Percentiles rank a stretch among this genome's conserved stretches.
Evolutionary conservation across 176 grass and related monocot species (phyloP).

Genomic region (Bothriochloa decipiens): DNA sequence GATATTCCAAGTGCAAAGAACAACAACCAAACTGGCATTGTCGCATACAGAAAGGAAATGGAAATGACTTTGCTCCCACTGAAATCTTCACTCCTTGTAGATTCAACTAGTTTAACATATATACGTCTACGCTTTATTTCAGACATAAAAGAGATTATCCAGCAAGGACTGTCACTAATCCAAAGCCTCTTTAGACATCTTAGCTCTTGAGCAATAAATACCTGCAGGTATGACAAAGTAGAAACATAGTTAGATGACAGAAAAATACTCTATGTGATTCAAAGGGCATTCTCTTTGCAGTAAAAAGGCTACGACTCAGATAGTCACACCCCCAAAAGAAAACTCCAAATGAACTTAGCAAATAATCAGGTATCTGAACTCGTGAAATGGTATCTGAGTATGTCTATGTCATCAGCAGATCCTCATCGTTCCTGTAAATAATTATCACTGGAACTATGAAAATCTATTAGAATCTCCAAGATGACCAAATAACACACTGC

Average conservation of each 20-base stretch:
- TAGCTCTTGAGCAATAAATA: constrained; percentile 92
- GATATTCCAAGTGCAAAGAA: constrained; percentile 87
- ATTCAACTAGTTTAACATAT: constrained; percentile 76
- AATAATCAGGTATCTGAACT: not conserved
- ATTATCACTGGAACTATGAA: constrained; percentile 22
- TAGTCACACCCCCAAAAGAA: constrained; percentile 3
- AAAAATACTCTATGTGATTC: constrained; percentile 29
- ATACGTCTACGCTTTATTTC: constrained; percentile 68
- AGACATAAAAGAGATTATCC: constrained; percentile 66
- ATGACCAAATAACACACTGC: constrained; percentile 23
- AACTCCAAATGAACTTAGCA: constrained; percentile 12
- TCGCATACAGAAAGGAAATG: constrained; percentile 73
- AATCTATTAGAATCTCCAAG: constrained; percentile 20
- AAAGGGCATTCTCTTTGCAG: not conserved
- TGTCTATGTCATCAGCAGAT: constrained; percentile 34
- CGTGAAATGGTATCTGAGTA: not conserved
- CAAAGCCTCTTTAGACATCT: constrained; percentile 83
- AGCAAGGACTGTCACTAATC: constrained; percentile 66
- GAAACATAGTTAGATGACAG: constrained; percentile 39
- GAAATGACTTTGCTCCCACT: constrained; percentile 69
- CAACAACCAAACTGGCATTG: constrained; percentile 87
- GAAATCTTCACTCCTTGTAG: constrained; percentile 68
- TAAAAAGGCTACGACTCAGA: constrained; percentile 20
- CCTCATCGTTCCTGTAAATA: not conserved
- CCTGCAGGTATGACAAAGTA: constrained; percentile 52